phyloP scores from a whole-genome alignment of 2,329 filamentous ascomycete species.

The Beauveria brongniartii region DNA sequence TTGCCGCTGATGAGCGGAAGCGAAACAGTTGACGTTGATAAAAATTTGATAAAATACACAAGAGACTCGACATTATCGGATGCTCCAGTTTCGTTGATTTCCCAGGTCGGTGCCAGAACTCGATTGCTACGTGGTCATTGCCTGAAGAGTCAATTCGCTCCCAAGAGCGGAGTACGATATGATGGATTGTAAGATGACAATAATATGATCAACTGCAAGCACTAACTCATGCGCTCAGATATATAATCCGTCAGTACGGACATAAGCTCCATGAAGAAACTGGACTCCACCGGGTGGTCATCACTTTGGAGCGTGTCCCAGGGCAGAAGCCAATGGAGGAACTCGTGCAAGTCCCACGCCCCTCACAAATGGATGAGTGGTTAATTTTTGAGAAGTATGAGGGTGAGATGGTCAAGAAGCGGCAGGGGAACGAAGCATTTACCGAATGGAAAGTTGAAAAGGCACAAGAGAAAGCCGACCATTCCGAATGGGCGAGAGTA shows the following conservation, averaged over 20 bases:
- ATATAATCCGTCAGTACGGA: conserved; percentile 40
- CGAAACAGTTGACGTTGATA: conserved; percentile 32
- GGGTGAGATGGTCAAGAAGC: conserved; percentile 31
- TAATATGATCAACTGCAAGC: not conserved
- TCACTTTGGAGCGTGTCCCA: conserved; percentile 37
- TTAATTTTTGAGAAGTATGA: conserved; percentile 39
- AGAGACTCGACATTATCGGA: conserved; percentile 34
- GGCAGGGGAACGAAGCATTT: conserved; percentile 31
- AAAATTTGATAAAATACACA: conserved; percentile 33
- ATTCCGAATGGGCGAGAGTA: conserved; percentile 21
- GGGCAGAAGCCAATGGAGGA: conserved; percentile 35
- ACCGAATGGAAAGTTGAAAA: conserved; percentile 32
- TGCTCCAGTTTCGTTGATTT: conserved; percentile 41
- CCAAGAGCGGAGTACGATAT: conserved; percentile 44
- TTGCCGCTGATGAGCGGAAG: conserved; percentile 44
- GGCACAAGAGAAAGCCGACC: conserved; percentile 21
- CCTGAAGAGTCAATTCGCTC: conserved; percentile 43
- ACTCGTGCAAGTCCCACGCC: conserved; percentile 37
- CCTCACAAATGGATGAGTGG: conserved; percentile 52
- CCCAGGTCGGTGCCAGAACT: conserved; percentile 39
- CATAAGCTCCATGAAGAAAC: conserved; percentile 31
- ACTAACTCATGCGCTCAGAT: conserved; percentile 27
- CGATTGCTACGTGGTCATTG: conserved; percentile 44
- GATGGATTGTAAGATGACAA: conserved; percentile 45
- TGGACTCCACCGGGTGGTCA: conserved; percentile 33